These are phyloP conservation scores for Chloris gayana DNA, from an alignment of 176 grass and related monocot genomes.

Conservation along the genomic window DNA sequence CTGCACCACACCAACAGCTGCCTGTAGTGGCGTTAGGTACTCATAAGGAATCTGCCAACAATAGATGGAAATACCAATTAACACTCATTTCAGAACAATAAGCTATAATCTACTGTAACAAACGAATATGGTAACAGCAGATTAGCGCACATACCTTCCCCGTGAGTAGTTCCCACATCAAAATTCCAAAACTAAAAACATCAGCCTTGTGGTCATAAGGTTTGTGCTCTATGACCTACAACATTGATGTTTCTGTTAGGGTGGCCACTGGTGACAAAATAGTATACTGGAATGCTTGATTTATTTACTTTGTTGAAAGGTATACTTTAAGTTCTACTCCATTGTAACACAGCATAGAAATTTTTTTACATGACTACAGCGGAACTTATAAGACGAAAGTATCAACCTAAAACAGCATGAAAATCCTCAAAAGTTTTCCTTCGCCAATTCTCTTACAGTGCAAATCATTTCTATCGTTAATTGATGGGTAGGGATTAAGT, in stretches of 20 bases:
- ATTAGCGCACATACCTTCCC: conserved; percentile 64
- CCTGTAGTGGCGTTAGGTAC: conserved; percentile 95
- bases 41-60: conserved; percentile 84
- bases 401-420: background rate
- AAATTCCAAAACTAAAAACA: conserved; percentile 98
- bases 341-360: background rate
- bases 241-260: conserved; percentile 14
- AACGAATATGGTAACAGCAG: conserved; percentile 17
- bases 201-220: conserved; percentile 99
- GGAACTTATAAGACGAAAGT: conserved; percentile 12
- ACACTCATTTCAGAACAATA: conserved; percentile 32
- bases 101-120: conserved; percentile 10
- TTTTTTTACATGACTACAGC: background rate
- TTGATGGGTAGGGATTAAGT: background rate
- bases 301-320: conserved; percentile 25
- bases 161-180: conserved; percentile 99
- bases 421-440: background rate
- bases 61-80: conserved; percentile 30
- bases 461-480: background rate
- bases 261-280: background rate
- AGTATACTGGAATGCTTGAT: background rate
- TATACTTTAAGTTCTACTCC: background rate
- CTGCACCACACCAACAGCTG: conserved; percentile 99
- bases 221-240: conserved; percentile 98
- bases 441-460: background rate